Evolutionary conservation across 192 early-diverging fungal genomes (phyloP).

Genomic region (Backusella australiensis): DNA sequence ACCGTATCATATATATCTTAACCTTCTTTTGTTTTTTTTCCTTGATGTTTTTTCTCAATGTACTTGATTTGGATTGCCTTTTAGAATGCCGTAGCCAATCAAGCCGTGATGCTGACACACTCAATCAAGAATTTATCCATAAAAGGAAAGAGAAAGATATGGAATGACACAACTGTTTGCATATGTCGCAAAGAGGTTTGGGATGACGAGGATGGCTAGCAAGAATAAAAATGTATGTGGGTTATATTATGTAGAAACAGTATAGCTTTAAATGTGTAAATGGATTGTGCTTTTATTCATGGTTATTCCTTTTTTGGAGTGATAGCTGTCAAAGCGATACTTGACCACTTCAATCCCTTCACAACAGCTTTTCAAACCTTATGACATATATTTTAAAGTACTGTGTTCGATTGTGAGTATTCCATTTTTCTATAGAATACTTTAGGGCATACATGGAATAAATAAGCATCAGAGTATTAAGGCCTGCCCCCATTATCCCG

Average conservation of each 20-base stretch:
- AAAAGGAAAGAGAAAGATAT: neutral
- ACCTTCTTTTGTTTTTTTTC: neutral
- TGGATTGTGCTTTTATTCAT: too few relatives aligned
- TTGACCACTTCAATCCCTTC: neutral
- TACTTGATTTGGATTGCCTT: neutral
- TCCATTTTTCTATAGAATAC: neutral
- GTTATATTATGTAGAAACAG: neutral
- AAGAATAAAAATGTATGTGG: neutral
- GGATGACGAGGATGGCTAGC: neutral
- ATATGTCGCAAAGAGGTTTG: neutral
- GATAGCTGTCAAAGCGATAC: neutral
- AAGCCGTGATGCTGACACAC: neutral
- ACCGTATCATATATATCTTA: neutral
- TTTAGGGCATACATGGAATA: neutral
- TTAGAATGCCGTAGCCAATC: neutral
- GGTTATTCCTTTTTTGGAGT: too few relatives aligned
- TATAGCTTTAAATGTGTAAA: neutral
- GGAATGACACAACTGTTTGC: neutral
- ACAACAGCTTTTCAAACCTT: too few relatives aligned
- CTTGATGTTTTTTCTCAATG: conserved; percentile 3
- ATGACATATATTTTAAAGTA: neutral
- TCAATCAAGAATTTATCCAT: neutral
- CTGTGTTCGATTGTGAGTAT: neutral
- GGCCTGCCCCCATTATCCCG: too few relatives aligned
- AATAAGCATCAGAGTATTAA: too few relatives aligned